Evolutionary conservation across 2,329 filamentous ascomycete species (phyloP), one percentile per base, ranked within the genome.

Genomic region (Ophiostoma novo-ulmi): DNA sequence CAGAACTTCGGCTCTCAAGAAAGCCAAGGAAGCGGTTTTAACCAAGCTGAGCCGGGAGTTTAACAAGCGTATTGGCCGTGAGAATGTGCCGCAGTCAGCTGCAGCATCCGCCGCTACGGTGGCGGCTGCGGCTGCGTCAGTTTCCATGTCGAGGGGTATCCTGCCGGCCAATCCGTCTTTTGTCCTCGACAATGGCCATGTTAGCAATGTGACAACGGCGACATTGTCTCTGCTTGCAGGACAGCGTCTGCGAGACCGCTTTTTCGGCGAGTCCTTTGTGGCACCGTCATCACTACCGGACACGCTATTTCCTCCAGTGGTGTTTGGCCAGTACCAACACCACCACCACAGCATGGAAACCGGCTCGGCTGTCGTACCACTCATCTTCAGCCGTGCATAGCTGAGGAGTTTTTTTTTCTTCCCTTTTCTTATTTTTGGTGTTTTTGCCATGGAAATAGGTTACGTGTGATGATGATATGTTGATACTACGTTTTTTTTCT

Each of bases 11-110:
- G 85, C 86, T 11, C 79, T 90, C 68, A 82, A 83, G 75, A 84
- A 85, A 71, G 88, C 87, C 44, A 87, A 86, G 76, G 85, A 87
- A 73, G 85, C 85, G 0, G 87, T 90, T 14, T 79, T 89, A 70
- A 82, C 81, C 72, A 88, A 88, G 74, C 81, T 89, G 68, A 84
- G 82, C 75, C 82, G 82, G 70, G 85, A 88, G 76, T 88, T 83
- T 70, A 72, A 74, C 38, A 71, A 72, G 64, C 74, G 73, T 70
- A 72, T 73, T n/a, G 71, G 70, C 72, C 66, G 74, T 5, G 69
- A 74, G 67, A n/a, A 72, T 73, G 64, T 70, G 13, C 63, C 72
- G 58, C 31, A 20, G 22, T 67, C 72, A 1, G 69, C 66, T 1
- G 70, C 69, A 0, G 68, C 70, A 2, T 67, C 71, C 1, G 73